Percentiles rank a stretch among this genome's conserved stretches.
Evolutionary conservation across 805 yeast species (phyloP).

Genomic region (Clavispora carvajalis): DNA sequence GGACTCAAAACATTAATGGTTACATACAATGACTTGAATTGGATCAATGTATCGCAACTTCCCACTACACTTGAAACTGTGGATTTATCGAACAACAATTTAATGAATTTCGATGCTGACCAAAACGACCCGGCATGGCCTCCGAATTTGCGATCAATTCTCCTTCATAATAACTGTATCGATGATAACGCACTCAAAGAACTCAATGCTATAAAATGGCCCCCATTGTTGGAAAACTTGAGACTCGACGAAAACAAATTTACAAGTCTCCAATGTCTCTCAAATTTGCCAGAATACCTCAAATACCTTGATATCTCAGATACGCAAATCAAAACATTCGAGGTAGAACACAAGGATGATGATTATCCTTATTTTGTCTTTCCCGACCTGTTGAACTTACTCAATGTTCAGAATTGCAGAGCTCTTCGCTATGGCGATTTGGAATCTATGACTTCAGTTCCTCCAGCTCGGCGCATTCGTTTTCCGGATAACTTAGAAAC

Average conservation of each 20-base stretch:
- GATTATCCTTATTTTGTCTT: conserved; percentile 20
- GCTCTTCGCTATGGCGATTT: conserved; percentile 5
- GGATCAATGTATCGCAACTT: conserved; percentile 19
- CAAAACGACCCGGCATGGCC: conserved; percentile 20
- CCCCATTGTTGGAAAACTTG: conserved; percentile 16
- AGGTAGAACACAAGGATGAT: conserved; percentile 6
- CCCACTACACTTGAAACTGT: conserved; percentile 26
- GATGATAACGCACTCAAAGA: conserved; percentile 14
- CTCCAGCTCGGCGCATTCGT: conserved; percentile 12
- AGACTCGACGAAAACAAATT: conserved; percentile 21
- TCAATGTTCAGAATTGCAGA: conserved; percentile 19
- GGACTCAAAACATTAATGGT: conserved; percentile 28
- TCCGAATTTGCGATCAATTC: conserved; percentile 17
- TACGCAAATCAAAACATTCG: conserved; percentile 16
- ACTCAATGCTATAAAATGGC: conserved; percentile 21
- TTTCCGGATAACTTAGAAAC: conserved; percentile 19
- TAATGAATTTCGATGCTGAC: conserved; percentile 9
- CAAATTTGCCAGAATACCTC: conserved; percentile 17
- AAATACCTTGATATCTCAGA: conserved; percentile 22
- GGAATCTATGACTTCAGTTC: neutral
- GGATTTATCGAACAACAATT: conserved; percentile 24
- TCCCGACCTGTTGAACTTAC: conserved; percentile 20
- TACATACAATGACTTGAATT: conserved; percentile 22
- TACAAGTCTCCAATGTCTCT: conserved; percentile 15
- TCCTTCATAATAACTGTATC: conserved; percentile 19